Percentiles rank a stretch among this genome's conserved stretches.
Conservation (phyloP, 73 alveolate genomes). For the Loxodes magnus region DNA sequence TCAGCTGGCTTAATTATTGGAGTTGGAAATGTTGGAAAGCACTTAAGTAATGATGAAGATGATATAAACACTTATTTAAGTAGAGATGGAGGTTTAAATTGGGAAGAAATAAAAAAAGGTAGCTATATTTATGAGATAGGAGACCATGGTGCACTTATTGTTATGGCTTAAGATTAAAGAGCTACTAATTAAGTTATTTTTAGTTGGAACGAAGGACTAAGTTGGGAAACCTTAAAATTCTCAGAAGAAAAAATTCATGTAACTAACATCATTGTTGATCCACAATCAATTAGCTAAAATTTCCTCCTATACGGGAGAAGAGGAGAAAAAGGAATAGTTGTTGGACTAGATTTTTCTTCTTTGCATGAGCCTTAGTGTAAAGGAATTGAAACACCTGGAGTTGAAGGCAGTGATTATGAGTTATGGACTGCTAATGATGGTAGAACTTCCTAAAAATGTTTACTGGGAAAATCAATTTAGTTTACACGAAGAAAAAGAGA, state of each 20-base stretch:
- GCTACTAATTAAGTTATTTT: slow-evolving; percentile 51
- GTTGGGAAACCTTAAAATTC: slow-evolving; percentile 46
- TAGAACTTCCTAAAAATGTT: slow-evolving; percentile 58
- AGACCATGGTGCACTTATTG: slow-evolving; percentile 91
- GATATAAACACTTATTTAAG: slow-evolving; percentile 66
- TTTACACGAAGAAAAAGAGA: slow-evolving; percentile 74
- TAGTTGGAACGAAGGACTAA: slow-evolving; percentile 72
- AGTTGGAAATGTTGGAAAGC: slow-evolving; percentile 73
- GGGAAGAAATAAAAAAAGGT: slow-evolving; percentile 81
- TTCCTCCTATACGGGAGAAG: slow-evolving; percentile 63
- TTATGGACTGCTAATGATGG: slow-evolving; percentile 82
- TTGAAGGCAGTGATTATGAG: slow-evolving; percentile 72
- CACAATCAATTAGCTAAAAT: slow-evolving; percentile 48
- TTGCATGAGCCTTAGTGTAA: slow-evolving; percentile 71
- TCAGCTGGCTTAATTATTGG: slow-evolving; percentile 81
- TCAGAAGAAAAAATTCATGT: slow-evolving; percentile 38
- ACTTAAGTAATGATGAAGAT: slow-evolving; percentile 35
- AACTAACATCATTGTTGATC: slow-evolving; percentile 74
- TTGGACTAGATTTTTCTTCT: slow-evolving; percentile 55
- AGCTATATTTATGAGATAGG: slow-evolving; percentile 82
- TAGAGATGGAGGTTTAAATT: slow-evolving; percentile 85
- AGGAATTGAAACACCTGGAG: slow-evolving; percentile 69
- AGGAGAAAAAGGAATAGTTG: slow-evolving; percentile 38
- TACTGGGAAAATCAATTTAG: slow-evolving; percentile 64
- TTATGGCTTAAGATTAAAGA: slow-evolving; percentile 57